Evolutionary conservation across 345 rosid genomes (phyloP), one percentile per base, ranked within the genome.

Genomic region (Mallotus nudiflorus): DNA sequence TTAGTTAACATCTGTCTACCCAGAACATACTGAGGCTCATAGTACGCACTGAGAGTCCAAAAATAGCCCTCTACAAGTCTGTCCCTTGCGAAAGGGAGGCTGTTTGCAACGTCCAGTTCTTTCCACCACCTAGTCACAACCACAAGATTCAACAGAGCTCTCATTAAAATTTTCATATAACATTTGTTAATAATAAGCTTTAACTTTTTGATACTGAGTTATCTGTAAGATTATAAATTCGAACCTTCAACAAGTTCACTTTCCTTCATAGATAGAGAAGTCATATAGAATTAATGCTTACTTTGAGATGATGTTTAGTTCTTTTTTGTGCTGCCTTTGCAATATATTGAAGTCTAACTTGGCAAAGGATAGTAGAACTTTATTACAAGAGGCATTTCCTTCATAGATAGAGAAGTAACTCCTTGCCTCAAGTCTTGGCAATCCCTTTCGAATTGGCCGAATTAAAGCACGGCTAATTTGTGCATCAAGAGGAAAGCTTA

Each of bases 291-390:
- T 19, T 22, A 5, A 22, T n/a, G 9, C 31, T 8, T 54, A 78
- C 77, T 54, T 77, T 11, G 75, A 2, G 11, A 80, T 63, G 1
- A 45, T 57, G 25, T 25, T 49, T 3, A 80, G 60, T 27, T 83
- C 81, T 29, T 75, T n/a, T 51, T 48, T 70, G 48, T 80, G 78
- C 7, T 24, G 8, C 12, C 61, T 39, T 58, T 80, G 80, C 33
- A 79, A 27, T 1, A 55, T 12, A 64, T 73, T 77, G 75, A 83
- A 83, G 44, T 80, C 84, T 12, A 83, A 20, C 69, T 80, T 83
- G 10, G 83, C 81, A 58, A 84, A 68, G 7, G 57, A 50, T 22
- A 81, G 50, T 3, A 84, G 39, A 19, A 24, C 15, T 25, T 56
- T 10, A 51, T 70, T 73, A 20, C 51, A 66, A 0, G 75, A 57